phyloP scores from a whole-genome alignment of 495 filamentous ascomycete genomes.

The Podospora australis region DNA sequence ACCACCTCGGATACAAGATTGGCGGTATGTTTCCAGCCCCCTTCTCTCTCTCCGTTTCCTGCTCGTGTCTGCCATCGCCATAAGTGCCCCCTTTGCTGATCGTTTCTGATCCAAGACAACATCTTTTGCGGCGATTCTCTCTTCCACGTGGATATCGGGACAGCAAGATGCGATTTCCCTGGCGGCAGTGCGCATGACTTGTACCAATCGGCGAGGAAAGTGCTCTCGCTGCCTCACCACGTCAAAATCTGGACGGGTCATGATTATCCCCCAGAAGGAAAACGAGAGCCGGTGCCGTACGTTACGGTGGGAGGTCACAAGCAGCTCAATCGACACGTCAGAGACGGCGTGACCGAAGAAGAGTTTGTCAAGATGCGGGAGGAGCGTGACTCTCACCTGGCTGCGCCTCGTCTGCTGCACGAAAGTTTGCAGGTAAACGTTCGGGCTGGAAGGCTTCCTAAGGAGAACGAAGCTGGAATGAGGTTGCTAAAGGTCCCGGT shows the following conservation, averaged over 20 bases:
- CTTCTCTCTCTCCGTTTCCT: neutral
- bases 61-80: neutral
- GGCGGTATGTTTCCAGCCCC: constrained; percentile 32
- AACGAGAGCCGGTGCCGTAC: constrained; percentile 30
- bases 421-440: constrained; percentile 55
- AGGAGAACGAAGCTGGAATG: constrained; percentile 24
- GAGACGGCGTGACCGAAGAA: constrained; percentile 31
- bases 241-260: constrained; percentile 48
- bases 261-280: constrained; percentile 38
- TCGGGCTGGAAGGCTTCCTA: constrained; percentile 45
- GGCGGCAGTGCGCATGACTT: constrained; percentile 42
- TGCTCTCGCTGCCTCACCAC: constrained; percentile 41
- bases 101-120: constrained; percentile 29
- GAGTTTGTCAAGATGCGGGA: constrained; percentile 45
- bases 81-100: too few relatives aligned
- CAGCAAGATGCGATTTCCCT: constrained; percentile 56
- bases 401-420: constrained; percentile 47
- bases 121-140: constrained; percentile 56
- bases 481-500: constrained; percentile 41
- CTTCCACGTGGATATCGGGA: constrained; percentile 52
- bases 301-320: constrained; percentile 47
- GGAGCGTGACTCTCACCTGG: constrained; percentile 42
- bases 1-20: constrained; percentile 54
- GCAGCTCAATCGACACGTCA: constrained; percentile 46
- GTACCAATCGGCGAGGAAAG: constrained; percentile 37